Evolutionary conservation across 2,329 filamentous ascomycete species (phyloP), one percentile per base, ranked within the genome.

Genomic region (Sporothrix pseudoabietina): DNA sequence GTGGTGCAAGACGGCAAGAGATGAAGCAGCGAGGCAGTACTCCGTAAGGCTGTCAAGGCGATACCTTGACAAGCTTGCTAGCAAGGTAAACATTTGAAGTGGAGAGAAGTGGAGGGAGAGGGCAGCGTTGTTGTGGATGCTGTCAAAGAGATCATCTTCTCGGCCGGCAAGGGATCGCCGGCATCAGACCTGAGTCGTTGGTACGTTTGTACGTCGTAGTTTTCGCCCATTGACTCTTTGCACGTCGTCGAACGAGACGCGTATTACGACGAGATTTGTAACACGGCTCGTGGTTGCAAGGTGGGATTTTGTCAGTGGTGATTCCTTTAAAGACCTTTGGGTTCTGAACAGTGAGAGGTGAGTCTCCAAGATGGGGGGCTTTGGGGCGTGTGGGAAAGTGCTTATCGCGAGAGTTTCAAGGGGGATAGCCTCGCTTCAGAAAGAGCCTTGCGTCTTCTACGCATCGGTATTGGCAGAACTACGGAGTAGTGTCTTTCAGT

Each of bases 201-300:
- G 26, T 26, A 26, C 26, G 26, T 26, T 26, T 26, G 26, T 26
- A 14, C 5, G 3, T 32, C 2, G 7, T 2, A 44, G 3, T 55
- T 30, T 30, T 16, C 4, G 4, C 12, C 59, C 32, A 5, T 63
- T 22, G 19, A 35, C 32, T 30, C 19, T 39, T n/a, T 16, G 16
- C 19, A 32, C 14, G 30, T 61, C 57, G 30, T 39, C 32, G 44
- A 35, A 30, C 6, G 30, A 39, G 57, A 39, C 30, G 57, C 32
- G 32, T 30, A 32, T 49, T 16, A 68, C 16, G 63, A n/a, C 44
- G 26, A 22, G n/a, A 52, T 12, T n/a, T 44, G 44, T n/a, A 68
- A 22, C 65, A 68, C 26, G 65, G 65, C 65, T 68, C 65, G 65
- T 68, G 65, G 65, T 68, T 41, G 63, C 32, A 22, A 52, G 16